These are phyloP conservation scores for Syzygium malaccense DNA, from an alignment of 441 rosid species.

Conservation along the genomic window DNA sequence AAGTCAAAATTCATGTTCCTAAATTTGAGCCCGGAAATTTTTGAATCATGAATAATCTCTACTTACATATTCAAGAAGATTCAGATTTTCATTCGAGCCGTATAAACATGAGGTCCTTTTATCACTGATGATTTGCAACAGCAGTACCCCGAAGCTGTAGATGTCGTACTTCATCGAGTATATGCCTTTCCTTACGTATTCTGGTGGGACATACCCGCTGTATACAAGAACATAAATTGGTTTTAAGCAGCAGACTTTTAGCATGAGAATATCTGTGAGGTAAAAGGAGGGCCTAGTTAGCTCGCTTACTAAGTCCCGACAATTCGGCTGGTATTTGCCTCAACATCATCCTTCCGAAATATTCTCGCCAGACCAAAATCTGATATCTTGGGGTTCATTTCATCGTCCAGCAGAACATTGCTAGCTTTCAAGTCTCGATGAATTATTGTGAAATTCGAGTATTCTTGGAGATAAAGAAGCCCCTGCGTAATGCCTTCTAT, in stretches of 20 bases:
- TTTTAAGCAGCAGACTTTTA: background rate
- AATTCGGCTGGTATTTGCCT: background rate
- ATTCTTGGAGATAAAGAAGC: slow-evolving; percentile 9
- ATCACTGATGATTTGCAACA: slow-evolving; percentile 17
- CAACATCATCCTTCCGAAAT: background rate
- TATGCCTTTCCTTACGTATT: slow-evolving; percentile 11
- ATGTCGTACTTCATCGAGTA: slow-evolving; percentile 25
- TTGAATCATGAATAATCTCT: background rate
- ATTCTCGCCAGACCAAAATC: slow-evolving; percentile 7
- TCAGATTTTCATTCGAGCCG: slow-evolving; percentile 2
- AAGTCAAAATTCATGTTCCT: background rate
- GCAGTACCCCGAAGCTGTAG: slow-evolving; percentile 20
- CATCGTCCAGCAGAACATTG: background rate
- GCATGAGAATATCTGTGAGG: background rate
- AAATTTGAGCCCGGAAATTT: background rate
- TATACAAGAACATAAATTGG: background rate
- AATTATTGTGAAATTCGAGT: slow-evolving; percentile 7
- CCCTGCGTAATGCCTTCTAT: slow-evolving; percentile 10
- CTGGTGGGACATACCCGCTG: slow-evolving; percentile 15
- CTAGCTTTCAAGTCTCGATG: slow-evolving; percentile 11
- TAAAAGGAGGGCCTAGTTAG: background rate
- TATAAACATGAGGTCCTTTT: background rate
- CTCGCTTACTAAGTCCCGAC: slow-evolving; percentile 3
- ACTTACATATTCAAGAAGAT: slow-evolving; percentile 13
- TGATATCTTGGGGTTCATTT: slow-evolving; percentile 10